A percentile compares a stretch with the other conserved stretches of the same genome.
Conservation (phyloP, 495 filamentous ascomycete species). For the Friedmanniomyces simplex region DNA sequence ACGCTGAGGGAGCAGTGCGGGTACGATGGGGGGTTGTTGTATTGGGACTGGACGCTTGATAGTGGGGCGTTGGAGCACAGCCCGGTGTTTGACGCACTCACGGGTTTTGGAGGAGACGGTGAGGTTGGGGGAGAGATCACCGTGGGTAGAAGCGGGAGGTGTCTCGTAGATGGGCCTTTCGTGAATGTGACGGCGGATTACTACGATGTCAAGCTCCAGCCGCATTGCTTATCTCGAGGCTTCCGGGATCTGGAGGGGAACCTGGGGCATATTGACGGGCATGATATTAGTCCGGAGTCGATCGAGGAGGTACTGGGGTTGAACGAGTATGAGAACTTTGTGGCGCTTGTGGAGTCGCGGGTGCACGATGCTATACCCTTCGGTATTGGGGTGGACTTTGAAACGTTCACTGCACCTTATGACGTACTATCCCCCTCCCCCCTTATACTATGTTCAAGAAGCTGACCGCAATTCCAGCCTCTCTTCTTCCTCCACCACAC, state of each 20-base stretch:
- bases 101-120: conserved; percentile 14
- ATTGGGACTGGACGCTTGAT: conserved; percentile 16
- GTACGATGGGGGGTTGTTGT: conserved; percentile 1
- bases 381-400: conserved; percentile 9
- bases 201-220: conserved; percentile 5
- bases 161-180: conserved; percentile 22
- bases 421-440: background rate
- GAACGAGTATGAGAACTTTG: conserved; percentile 4
- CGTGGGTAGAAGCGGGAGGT: conserved; percentile 9
- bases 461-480: conserved; percentile 3
- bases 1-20: conserved; percentile 4
- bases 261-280: conserved; percentile 7
- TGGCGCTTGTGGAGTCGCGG: background rate
- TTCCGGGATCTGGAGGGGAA: background rate
- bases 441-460: background rate
- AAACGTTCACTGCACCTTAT: conserved; percentile 11
- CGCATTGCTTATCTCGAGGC: conserved; percentile 21
- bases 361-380: conserved; percentile 11
- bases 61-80: background rate
- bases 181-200: conserved; percentile 9
- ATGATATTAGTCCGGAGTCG: conserved; percentile 3
- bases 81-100: background rate
- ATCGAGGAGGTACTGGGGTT: conserved; percentile 4
- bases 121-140: conserved; percentile 2
- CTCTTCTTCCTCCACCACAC: conserved; percentile 16